Percentiles rank a stretch among this genome's conserved stretches.
Conservation (phyloP, 768 basidiomycete genomes). For the Candolleomyces efflorescens region DNA sequence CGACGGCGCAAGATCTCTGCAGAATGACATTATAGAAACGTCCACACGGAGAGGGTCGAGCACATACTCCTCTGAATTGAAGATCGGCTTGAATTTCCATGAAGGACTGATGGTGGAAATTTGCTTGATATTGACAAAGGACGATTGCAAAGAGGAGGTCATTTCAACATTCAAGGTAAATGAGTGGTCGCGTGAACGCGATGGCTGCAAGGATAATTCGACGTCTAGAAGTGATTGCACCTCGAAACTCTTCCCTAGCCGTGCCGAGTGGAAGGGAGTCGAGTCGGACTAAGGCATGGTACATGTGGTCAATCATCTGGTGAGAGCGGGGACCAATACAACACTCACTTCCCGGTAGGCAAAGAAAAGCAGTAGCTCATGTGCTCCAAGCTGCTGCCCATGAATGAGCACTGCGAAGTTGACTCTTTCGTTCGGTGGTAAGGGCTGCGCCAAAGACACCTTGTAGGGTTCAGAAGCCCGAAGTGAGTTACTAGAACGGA, state of each 20-base stretch:
- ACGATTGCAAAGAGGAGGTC: constrained; percentile 42
- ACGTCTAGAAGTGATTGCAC: constrained; percentile 58
- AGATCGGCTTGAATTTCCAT: constrained; percentile 54
- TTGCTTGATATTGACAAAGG: constrained; percentile 47
- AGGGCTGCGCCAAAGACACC: constrained; percentile 6
- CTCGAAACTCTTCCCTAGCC: constrained; percentile 51
- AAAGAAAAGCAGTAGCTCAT: constrained; percentile 10
- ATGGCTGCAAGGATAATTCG: constrained; percentile 47
- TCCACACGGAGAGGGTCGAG: constrained; percentile 5
- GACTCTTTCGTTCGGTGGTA: constrained; percentile 6
- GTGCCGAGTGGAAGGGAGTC: constrained; percentile 52
- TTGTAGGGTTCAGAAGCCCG: constrained; percentile 4
- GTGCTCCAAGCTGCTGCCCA: constrained; percentile 5
- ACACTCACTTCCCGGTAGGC: constrained; percentile 55
- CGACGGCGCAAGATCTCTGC: constrained; percentile 10
- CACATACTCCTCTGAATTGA: constrained; percentile 40
- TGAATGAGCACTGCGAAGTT: constrained; percentile 9
- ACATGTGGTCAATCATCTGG: neutral
- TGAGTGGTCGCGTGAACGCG: constrained; percentile 39
- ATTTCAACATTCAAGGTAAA: constrained; percentile 55
- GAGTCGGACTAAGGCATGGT: constrained; percentile 36
- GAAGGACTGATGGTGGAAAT: constrained; percentile 62
- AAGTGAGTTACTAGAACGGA: constrained; percentile 11
- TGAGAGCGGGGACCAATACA: constrained; percentile 4
- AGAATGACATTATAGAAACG: constrained; percentile 4